A percentile compares a stretch with the other conserved stretches of the same genome.
phyloP scores from a whole-genome alignment of 768 basidiomycete species.

The Mycena alexandri region DNA sequence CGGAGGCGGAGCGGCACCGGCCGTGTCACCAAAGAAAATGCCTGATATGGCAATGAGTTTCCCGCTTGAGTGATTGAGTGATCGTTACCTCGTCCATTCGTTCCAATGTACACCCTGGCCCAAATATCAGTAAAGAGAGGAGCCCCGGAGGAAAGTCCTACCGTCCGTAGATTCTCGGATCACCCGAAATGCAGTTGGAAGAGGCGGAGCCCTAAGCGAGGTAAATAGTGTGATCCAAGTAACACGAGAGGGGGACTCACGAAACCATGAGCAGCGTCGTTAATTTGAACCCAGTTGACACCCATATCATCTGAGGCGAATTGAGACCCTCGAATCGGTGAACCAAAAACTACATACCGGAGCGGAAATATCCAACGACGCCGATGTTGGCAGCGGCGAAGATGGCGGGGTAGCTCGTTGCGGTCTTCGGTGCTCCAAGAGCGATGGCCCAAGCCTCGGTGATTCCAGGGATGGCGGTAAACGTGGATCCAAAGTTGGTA shows the following conservation, averaged over 20 bases:
- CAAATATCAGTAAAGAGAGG: not conserved
- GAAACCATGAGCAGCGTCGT: conserved; percentile 70
- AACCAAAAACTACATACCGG: conserved; percentile 48
- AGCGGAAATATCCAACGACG: conserved; percentile 66
- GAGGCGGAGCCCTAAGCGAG: conserved; percentile 53
- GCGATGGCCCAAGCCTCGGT: conserved; percentile 69
- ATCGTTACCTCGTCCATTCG: conserved; percentile 64
- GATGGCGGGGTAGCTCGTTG: conserved; percentile 65
- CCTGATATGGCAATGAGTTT: conserved; percentile 9
- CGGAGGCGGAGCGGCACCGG: conserved; percentile 40
- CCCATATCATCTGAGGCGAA: conserved; percentile 45
- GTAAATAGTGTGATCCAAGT: not conserved
- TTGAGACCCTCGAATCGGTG: conserved; percentile 46
- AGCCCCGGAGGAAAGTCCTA: conserved; percentile 40
- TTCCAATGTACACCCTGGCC: conserved; percentile 69
- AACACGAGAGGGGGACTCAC: conserved; percentile 5
- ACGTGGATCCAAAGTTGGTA: conserved; percentile 62
- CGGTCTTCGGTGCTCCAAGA: conserved; percentile 63
- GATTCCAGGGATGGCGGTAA: conserved; percentile 61
- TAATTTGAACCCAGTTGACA: conserved; percentile 69
- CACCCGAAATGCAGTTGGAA: conserved; percentile 62
- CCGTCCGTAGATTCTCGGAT: conserved; percentile 69
- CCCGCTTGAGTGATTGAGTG: not conserved
- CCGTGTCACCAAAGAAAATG: conserved; percentile 63
- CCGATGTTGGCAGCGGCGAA: conserved; percentile 68